These are phyloP conservation scores for Wickerhamomyces alni DNA, from an alignment of 805 yeast species.

Conservation along the genomic window DNA sequence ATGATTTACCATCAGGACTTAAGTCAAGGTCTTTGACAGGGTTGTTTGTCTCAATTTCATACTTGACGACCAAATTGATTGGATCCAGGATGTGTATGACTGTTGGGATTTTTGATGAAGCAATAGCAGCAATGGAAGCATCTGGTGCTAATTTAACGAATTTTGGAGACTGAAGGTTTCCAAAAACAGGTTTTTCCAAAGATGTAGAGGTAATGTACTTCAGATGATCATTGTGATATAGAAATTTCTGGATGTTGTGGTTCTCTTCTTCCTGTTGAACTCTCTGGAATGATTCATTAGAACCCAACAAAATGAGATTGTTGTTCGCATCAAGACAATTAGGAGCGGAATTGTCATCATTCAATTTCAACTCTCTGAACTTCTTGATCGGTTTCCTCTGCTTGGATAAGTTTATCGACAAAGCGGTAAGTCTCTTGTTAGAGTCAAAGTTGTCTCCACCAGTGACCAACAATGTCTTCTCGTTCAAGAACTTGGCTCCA, in stretches of 20 bases:
- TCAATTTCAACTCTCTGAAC: constrained; percentile 60
- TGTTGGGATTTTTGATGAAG: constrained; percentile 66
- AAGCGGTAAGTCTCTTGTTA: constrained; percentile 66
- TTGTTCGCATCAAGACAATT: constrained; percentile 63
- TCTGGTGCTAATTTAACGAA: constrained; percentile 52
- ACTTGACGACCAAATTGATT: constrained; percentile 47
- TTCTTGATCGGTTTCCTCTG: constrained; percentile 47
- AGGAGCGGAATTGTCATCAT: constrained; percentile 76
- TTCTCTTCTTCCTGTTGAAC: constrained; percentile 44
- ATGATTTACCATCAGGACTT: constrained; percentile 63
- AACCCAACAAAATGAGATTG: constrained; percentile 60
- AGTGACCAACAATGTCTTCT: constrained; percentile 59
- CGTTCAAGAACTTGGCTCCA: constrained; percentile 68
- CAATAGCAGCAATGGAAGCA: constrained; percentile 60
- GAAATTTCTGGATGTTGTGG: constrained; percentile 70
- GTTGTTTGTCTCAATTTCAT: constrained; percentile 50
- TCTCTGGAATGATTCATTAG: constrained; percentile 62
- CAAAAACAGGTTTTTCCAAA: constrained; percentile 37
- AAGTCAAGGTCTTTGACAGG: constrained; percentile 62
- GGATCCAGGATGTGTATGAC: constrained; percentile 59
- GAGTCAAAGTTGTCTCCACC: constrained; percentile 80
- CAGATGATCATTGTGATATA: constrained; percentile 62
- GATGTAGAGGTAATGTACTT: constrained; percentile 61
- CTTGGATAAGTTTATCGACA: constrained; percentile 52
- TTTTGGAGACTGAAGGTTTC: constrained; percentile 39